A percentile compares a stretch with the other conserved stretches of the same genome.
phyloP scores from a whole-genome alignment of 305 asterid species.

The Fraxinus velutina region DNA sequence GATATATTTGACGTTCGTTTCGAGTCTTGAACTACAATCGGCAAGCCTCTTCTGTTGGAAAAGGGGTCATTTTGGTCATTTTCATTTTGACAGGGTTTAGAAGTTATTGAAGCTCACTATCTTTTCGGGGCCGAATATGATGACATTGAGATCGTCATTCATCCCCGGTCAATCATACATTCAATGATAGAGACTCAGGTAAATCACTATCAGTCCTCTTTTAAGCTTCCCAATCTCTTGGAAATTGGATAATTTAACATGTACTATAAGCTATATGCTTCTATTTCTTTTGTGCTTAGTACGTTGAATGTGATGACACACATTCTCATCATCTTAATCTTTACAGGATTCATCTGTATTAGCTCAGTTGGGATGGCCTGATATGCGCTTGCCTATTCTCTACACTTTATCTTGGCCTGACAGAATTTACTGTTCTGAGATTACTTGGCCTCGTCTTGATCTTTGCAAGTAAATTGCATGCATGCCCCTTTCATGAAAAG shows the following conservation, averaged over 20 bases:
- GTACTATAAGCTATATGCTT: background rate
- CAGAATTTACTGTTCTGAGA: constrained; percentile 77
- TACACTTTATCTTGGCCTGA: constrained; percentile 96
- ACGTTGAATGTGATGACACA: background rate
- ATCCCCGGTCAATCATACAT: constrained; percentile 93
- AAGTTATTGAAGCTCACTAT: constrained; percentile 96
- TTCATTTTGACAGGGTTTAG: constrained; percentile 63
- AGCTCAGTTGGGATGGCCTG: constrained; percentile 97
- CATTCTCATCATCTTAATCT: background rate
- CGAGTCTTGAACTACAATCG: background rate
- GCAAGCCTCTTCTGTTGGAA: background rate
- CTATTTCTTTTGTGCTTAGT: background rate
- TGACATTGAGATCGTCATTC: constrained; percentile 83
- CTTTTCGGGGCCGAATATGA: constrained; percentile 91
- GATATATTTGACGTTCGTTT: background rate
- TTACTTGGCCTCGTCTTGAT: constrained; percentile 97
- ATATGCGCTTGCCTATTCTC: constrained; percentile 93
- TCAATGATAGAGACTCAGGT: constrained; percentile 96
- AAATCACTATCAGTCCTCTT: constrained; percentile 15
- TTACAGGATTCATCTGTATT: constrained; percentile 79
- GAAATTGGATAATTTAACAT: background rate
- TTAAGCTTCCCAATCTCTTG: background rate
- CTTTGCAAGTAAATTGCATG: constrained; percentile 76
- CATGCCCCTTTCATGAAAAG: background rate
- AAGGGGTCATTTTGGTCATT: background rate